Percentiles rank a stretch among this genome's conserved stretches.
Conservation (phyloP, 139 green algal species). For the Chlorella sp. region DNA sequence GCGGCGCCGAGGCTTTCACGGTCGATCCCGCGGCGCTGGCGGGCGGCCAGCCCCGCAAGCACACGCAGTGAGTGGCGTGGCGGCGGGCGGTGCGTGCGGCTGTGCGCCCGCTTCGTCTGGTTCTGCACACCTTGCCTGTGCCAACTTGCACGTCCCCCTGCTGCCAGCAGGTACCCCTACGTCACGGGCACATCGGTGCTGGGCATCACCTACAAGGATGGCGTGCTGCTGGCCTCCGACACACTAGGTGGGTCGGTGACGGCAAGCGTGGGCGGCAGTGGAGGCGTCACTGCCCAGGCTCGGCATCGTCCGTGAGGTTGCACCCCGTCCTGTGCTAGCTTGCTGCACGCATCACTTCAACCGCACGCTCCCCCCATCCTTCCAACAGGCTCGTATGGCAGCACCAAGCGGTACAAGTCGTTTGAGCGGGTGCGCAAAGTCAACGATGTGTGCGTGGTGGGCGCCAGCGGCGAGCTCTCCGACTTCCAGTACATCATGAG, state of each 20-base stretch:
- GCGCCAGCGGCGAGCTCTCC: slow-evolving; percentile 91
- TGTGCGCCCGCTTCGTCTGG: too few relatives aligned
- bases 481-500: slow-evolving; percentile 94
- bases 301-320: too few relatives aligned
- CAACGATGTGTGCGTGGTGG: slow-evolving; percentile 81
- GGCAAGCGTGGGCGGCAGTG: too few relatives aligned
- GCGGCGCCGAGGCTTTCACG: slow-evolving; percentile 71
- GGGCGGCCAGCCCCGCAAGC: slow-evolving; percentile 37
- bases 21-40: slow-evolving; percentile 74
- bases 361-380: too few relatives aligned
- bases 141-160: too few relatives aligned
- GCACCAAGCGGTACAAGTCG: slow-evolving; percentile 98
- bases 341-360: too few relatives aligned
- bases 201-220: slow-evolving; percentile 95
- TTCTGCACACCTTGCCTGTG: too few relatives aligned
- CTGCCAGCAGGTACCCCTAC: slow-evolving; percentile 90
- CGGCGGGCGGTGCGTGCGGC: not conserved
- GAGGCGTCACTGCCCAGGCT: too few relatives aligned
- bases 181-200: slow-evolving; percentile 97
- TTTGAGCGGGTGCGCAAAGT: slow-evolving; percentile 86
- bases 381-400: slow-evolving; percentile 87
- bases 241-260: slow-evolving; percentile 86
- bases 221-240: slow-evolving; percentile 94
- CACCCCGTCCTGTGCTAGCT: too few relatives aligned
- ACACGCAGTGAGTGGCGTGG: slow-evolving; percentile 53